Evolutionary conservation across 2,329 filamentous ascomycete genomes (phyloP).

Genomic region (Colletotrichum brevisporum): DNA sequence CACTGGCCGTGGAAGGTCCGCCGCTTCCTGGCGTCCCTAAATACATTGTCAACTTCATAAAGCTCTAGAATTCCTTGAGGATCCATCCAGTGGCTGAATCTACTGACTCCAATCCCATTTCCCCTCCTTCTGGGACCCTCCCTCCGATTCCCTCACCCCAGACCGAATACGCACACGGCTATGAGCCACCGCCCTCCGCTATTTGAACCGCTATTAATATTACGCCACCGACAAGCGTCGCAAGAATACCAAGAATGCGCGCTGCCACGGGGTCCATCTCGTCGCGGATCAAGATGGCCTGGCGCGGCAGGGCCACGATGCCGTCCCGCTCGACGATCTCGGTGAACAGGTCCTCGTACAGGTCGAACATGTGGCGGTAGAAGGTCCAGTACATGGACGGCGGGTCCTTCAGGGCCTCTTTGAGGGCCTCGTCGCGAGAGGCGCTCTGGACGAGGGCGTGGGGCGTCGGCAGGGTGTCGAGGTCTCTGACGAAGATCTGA

Average conservation of each 20-base stretch:
- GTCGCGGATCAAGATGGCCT: background rate
- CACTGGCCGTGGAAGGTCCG: too few species aligned
- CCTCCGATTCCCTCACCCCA: background rate
- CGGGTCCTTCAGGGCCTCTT: background rate
- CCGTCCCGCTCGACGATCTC: background rate
- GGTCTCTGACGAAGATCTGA: background rate
- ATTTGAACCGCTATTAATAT: background rate
- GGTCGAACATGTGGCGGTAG: conserved; percentile 1
- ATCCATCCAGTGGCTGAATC: too few species aligned
- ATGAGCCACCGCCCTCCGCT: background rate
- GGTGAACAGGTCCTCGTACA: background rate
- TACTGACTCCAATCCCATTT: too few species aligned
- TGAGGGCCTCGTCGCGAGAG: background rate
- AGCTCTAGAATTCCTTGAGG: too few species aligned
- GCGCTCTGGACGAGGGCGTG: background rate
- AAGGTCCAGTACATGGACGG: background rate
- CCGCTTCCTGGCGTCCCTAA: too few species aligned
- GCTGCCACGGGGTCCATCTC: background rate
- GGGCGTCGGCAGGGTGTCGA: background rate
- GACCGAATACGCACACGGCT: background rate
- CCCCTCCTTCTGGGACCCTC: too few species aligned
- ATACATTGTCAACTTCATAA: too few species aligned
- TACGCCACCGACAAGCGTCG: background rate
- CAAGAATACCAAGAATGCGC: background rate
- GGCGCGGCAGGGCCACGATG: background rate